These are phyloP conservation scores for Amanita pseudoporphyria DNA, from an alignment of 768 basidiomycete species.

Conservation along the genomic window DNA sequence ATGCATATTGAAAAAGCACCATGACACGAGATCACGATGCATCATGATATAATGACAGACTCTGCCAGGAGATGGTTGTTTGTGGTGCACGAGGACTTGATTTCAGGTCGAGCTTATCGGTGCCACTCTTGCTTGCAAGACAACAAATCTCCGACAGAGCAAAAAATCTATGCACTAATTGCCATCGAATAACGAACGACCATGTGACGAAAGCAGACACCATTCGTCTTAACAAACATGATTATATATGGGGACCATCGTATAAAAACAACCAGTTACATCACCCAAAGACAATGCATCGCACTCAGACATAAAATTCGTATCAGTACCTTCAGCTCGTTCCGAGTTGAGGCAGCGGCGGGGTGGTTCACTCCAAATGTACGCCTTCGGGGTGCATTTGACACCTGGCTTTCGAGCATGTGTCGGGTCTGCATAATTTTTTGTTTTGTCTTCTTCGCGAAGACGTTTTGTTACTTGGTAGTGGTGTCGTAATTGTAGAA, in stretches of 20 bases:
- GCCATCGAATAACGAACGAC: background rate
- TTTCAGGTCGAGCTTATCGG: slow-evolving; percentile 2
- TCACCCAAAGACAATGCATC: background rate
- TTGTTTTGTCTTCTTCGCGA: slow-evolving; percentile 24
- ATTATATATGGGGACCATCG: no score
- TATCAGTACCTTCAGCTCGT: background rate
- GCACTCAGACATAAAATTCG: no score
- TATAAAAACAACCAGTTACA: no score
- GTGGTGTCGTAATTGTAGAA: background rate
- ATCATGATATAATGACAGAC: background rate
- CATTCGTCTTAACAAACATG: no score
- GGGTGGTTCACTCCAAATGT: background rate
- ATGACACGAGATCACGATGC: background rate
- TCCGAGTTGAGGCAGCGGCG: background rate
- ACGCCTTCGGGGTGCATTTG: background rate
- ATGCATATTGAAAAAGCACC: background rate
- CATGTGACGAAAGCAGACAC: no score
- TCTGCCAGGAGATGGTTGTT: background rate
- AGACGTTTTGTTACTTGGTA: slow-evolving; percentile 10
- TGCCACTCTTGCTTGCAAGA: slow-evolving; percentile 4
- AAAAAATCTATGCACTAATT: background rate
- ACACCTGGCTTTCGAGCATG: background rate
- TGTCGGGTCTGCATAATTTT: slow-evolving; percentile 22
- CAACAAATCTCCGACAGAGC: background rate
- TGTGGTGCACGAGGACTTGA: slow-evolving; percentile 3